A percentile compares a stretch with the other conserved stretches of the same genome.
These are phyloP conservation scores for Fusarium keratoplasticum DNA, from an alignment of 2,329 filamentous ascomycete species.

Conservation along the genomic window DNA sequence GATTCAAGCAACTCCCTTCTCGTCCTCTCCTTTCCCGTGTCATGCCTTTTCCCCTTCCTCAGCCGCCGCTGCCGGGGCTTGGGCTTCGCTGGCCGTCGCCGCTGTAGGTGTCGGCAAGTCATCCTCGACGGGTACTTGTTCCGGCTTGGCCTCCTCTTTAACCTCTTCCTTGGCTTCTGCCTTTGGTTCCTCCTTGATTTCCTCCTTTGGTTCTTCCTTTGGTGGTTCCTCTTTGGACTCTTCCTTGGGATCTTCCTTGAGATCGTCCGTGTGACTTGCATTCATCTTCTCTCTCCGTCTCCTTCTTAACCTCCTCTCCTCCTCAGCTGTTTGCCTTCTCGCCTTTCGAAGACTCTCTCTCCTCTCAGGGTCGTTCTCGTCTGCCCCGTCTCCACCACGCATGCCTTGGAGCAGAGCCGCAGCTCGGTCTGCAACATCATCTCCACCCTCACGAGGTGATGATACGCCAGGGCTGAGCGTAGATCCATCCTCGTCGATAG, in stretches of 20 bases:
- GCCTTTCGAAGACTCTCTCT: slow-evolving; percentile 71
- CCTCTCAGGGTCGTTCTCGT: slow-evolving; percentile 61
- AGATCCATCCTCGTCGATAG: slow-evolving; percentile 61
- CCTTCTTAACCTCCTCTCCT: slow-evolving; percentile 77
- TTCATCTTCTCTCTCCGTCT: slow-evolving; percentile 72
- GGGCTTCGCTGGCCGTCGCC: slow-evolving; percentile 20
- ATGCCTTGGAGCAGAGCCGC: slow-evolving; percentile 87
- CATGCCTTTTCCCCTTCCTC: slow-evolving; percentile 39
- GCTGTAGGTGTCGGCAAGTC: slow-evolving; percentile 36
- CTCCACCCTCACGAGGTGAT: slow-evolving; percentile 61
- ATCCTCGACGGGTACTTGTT: slow-evolving; percentile 21
- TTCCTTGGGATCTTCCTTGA: slow-evolving; percentile 38
- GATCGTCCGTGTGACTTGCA: slow-evolving; percentile 48
- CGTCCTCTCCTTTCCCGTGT: slow-evolving; percentile 32
- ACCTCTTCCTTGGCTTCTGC: slow-evolving; percentile 16
- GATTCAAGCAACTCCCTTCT: slow-evolving; percentile 27
- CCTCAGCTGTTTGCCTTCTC: slow-evolving; percentile 79
- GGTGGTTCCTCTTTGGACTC: slow-evolving; percentile 32
- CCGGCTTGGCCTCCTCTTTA: slow-evolving; percentile 20
- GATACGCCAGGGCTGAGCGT: slow-evolving; percentile 63
- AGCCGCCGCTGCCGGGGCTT: slow-evolving; percentile 1
- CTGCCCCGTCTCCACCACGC: slow-evolving; percentile 72
- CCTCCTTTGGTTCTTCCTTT: slow-evolving; percentile 26
- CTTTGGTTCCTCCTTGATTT: slow-evolving; percentile 24
- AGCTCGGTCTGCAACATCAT: slow-evolving; percentile 88